A percentile compares a stretch with the other conserved stretches of the same genome.
phyloP scores from a whole-genome alignment of 495 filamentous ascomycete species.

The Hapsidospora chrysogenum region DNA sequence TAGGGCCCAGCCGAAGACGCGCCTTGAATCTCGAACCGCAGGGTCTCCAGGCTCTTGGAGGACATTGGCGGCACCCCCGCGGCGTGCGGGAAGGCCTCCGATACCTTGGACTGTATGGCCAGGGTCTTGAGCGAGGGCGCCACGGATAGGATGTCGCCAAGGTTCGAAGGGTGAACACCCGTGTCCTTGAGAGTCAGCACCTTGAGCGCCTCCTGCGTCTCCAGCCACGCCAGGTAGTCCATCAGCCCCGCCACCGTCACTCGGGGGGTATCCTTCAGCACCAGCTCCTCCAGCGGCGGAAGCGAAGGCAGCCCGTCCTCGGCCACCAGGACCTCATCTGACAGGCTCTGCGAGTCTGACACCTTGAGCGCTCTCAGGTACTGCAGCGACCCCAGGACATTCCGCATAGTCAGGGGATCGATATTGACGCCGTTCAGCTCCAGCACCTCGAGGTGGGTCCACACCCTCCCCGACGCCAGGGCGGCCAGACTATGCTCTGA shows the following conservation, averaged over 20 bases:
- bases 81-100: conserved; percentile 44
- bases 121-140: conserved; percentile 47
- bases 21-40: conserved; percentile 73
- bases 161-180: conserved; percentile 42
- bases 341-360: conserved; percentile 46
- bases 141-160: conserved; percentile 45
- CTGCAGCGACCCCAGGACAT: conserved; percentile 48
- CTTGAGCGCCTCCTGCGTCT: conserved; percentile 33
- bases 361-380: conserved; percentile 57
- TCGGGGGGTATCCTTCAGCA: conserved; percentile 46
- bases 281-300: conserved; percentile 51
- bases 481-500: conserved; percentile 62
- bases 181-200: conserved; percentile 49
- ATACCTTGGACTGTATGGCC: conserved; percentile 47
- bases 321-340: conserved; percentile 54
- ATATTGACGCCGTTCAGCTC: conserved; percentile 58
- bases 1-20: conserved; percentile 36
- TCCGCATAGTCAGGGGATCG: conserved; percentile 54
- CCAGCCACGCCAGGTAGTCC: conserved; percentile 34
- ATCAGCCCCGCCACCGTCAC: conserved; percentile 55
- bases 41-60: conserved; percentile 45
- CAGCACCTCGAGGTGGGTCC: conserved; percentile 64
- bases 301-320: conserved; percentile 46
- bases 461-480: conserved; percentile 46
- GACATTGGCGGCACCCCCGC: conserved; percentile 39